A percentile compares a stretch with the other conserved stretches of the same genome.
Evolutionary conservation across 1,139 yeast species (phyloP).

Genomic region (Pichia sp.): DNA sequence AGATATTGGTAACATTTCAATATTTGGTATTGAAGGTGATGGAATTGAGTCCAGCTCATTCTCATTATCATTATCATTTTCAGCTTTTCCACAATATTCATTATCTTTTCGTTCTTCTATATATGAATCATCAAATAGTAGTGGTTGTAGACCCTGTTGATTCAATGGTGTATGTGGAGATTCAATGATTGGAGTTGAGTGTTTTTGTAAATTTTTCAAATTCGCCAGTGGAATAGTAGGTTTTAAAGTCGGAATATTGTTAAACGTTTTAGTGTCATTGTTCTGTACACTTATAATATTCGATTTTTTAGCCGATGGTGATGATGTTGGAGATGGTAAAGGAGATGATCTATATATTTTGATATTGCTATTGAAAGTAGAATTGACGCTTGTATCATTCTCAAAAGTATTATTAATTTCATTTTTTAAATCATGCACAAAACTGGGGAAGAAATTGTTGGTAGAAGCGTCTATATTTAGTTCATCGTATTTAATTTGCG

Average conservation of each 20-base stretch:
- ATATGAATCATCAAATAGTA: not conserved
- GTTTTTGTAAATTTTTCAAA: not conserved
- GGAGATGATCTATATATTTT: conserved; percentile 8
- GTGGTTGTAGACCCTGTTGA: conserved; percentile 6
- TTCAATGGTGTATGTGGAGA: conserved; percentile 10
- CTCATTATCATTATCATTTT: not conserved
- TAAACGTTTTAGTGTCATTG: not conserved
- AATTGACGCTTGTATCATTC: not conserved
- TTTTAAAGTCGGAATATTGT: not conserved
- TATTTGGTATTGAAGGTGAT: not conserved
- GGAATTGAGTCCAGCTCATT: not conserved
- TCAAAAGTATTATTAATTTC: not conserved
- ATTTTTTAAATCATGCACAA: not conserved
- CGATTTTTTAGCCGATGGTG: conserved; percentile 1
- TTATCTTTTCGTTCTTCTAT: not conserved
- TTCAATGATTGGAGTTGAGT: not conserved
- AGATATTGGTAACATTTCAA: not conserved
- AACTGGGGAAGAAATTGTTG: not conserved
- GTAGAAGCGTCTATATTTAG: not conserved
- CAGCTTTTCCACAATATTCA: not conserved
- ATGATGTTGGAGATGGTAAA: conserved; percentile 8
- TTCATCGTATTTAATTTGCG: not conserved
- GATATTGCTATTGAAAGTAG: not conserved
- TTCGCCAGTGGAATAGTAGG: not conserved
- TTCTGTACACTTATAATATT: not conserved